phyloP scores from a whole-genome alignment of 495 filamentous ascomycete species.

The Neurospora sp. region DNA sequence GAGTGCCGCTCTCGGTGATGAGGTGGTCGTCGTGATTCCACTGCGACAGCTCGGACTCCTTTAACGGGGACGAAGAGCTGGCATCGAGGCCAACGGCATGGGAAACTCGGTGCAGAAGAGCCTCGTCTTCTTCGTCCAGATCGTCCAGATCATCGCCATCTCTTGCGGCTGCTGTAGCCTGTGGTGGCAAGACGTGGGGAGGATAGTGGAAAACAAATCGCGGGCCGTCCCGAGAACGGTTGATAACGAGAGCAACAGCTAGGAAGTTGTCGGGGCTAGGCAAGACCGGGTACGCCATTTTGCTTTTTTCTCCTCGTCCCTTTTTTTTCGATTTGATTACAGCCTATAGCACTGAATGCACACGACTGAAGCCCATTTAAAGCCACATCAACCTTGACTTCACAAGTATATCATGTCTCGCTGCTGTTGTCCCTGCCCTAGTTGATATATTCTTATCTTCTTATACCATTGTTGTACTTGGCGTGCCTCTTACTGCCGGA shows the following conservation, averaged over 20 bases:
- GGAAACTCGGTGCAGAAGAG: slow-evolving; percentile 24
- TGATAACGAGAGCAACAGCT: slow-evolving; percentile 73
- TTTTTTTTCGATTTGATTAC: neutral
- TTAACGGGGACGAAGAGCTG: slow-evolving; percentile 22
- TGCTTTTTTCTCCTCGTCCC: neutral
- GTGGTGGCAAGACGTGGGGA: slow-evolving; percentile 27
- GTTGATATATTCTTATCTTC: neutral
- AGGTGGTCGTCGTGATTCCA: slow-evolving; percentile 50
- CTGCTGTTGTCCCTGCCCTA: neutral
- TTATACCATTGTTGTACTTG: neutral
- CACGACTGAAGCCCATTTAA: neutral
- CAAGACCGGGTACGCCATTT: slow-evolving; percentile 36
- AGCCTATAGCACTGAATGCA: neutral
- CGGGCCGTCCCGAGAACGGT: slow-evolving; percentile 70
- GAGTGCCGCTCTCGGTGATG: slow-evolving; percentile 40
- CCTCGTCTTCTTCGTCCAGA: slow-evolving; percentile 34
- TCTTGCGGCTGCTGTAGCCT: slow-evolving; percentile 10
- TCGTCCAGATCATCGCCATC: slow-evolving; percentile 24
- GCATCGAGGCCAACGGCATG: slow-evolving; percentile 17
- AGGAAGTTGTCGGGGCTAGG: slow-evolving; percentile 45
- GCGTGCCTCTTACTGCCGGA: neutral
- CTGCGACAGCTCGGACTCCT: slow-evolving; percentile 31
- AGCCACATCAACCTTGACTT: neutral
- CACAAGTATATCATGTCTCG: neutral
- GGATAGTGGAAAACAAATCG: slow-evolving; percentile 90